phyloP scores from a whole-genome alignment of 1,284 basidiomycete species.

The Cerrena zonata region DNA sequence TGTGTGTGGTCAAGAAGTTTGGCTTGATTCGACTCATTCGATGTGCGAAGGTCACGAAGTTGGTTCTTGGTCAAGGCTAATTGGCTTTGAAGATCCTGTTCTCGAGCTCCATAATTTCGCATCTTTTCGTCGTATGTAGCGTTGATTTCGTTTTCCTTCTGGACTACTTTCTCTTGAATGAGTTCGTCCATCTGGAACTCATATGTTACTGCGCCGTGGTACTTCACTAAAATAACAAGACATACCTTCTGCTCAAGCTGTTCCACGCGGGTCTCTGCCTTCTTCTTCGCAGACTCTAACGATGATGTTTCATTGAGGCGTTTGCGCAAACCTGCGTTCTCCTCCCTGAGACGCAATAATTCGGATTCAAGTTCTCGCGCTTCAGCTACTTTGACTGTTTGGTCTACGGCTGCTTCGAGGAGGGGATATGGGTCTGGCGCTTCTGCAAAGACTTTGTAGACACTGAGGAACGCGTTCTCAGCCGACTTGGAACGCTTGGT shows the following conservation, averaged over 20 bases:
- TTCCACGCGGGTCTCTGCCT: conserved; percentile 67
- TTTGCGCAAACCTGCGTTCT: conserved; percentile 74
- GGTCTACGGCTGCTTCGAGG: conserved; percentile 88
- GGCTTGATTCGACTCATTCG: conserved; percentile 87
- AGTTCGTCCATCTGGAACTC: conserved; percentile 79
- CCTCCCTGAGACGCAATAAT: conserved; percentile 64
- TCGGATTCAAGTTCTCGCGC: conserved; percentile 71
- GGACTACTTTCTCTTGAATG: conserved; percentile 77
- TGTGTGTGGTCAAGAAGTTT: conserved; percentile 85
- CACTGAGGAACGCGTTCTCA: conserved; percentile 89
- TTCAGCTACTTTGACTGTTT: conserved; percentile 82
- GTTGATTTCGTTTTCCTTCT: conserved; percentile 92
- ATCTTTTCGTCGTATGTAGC: conserved; percentile 94
- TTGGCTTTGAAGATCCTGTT: conserved; percentile 86
- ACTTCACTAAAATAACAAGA: neutral
- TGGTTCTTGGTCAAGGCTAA: conserved; percentile 81
- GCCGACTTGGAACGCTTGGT: conserved; percentile 87
- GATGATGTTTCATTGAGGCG: conserved; percentile 61
- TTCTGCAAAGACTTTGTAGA: conserved; percentile 90
- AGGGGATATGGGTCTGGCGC: conserved; percentile 95
- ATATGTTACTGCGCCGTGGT: neutral
- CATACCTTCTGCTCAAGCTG: conserved; percentile 78
- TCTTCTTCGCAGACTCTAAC: conserved; percentile 71
- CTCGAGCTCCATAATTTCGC: conserved; percentile 92
- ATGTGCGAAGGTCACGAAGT: conserved; percentile 81